Conservation (phyloP, 345 rosid species). For the Eucalyptus marginata region DNA sequence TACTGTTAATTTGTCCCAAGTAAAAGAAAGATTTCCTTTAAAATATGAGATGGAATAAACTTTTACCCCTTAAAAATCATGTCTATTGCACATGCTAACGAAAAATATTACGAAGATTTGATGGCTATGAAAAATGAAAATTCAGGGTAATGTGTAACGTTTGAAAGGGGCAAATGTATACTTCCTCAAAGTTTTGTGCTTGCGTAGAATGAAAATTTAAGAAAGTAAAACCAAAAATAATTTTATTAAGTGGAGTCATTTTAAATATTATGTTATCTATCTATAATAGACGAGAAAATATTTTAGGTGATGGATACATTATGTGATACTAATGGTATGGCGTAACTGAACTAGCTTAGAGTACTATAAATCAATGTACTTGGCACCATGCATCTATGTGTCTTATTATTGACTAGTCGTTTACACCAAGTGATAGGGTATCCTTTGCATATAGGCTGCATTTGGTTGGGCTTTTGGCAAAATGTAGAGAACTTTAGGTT, state of each 20-base stretch:
- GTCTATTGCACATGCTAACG: neutral
- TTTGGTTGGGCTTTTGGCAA: neutral
- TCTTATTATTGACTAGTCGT: neutral
- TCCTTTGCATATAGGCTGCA: neutral
- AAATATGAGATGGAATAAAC: neutral
- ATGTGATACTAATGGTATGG: neutral
- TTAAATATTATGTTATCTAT: neutral
- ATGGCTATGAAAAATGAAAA: neutral
- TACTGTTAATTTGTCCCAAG: neutral
- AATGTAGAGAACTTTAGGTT: neutral
- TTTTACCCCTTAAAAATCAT: neutral
- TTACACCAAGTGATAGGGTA: neutral
- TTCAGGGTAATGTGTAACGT: neutral
- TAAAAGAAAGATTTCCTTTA: neutral
- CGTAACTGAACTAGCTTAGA: fast-evolving
- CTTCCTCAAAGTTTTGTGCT: neutral
- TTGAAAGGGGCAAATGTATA: neutral
- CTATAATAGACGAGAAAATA: fast-evolving
- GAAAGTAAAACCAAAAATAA: neutral
- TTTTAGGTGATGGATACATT: neutral
- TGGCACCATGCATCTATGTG: neutral
- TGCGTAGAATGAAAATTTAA: neutral
- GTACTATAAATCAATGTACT: neutral
- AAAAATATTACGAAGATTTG: neutral
- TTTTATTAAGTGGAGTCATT: neutral